Evolutionary conservation across 2,329 filamentous ascomycete species (phyloP), one percentile per base, ranked within the genome.

Genomic region (Helotiales sp.): DNA sequence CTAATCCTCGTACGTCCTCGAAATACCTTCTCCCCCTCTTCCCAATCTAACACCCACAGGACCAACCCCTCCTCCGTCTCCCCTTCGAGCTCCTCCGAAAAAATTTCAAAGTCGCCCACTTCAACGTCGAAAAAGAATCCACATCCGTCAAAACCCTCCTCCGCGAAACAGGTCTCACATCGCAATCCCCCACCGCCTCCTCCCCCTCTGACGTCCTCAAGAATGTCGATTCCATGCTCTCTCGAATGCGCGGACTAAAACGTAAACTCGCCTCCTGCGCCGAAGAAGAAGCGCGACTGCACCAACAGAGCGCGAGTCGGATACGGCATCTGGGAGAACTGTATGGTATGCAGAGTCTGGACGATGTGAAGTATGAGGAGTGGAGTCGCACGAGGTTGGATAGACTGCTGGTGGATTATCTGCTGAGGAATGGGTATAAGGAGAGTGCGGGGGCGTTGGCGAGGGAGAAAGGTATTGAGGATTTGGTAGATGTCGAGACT

Each of bases 61-160:
- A 99, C 77, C 95, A 98, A 86, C 91, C 95, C 3, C 91, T 98
- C 72, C 89, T 99, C 72, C 93, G 94, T 37, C 88, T 98, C 24
- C 96, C 96, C 20, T 91, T 95, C 80, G 96, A 98, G 78, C 91
- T 97, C 65, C 89, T 96, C 24, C 91, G 93, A 64, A 95, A 96
- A 79, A 98, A 97, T 81, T 96, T 98, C 81, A 96, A 97, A 75
- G 89, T 90, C 3, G 91, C 91, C 50, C 92, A 93, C 78, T 89
- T 91, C 76, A 84, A 87, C 70, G 87, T 93, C 78, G 92, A 95
- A 77, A 90, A 89, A 77, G 88, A 92, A 73, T 88, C 87, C 69
- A 84, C 85, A 20, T 83, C 84, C 58, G 80, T 93, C 70, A 88
- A 88, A 75, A 85, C 86, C 24, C 80, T 84, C 11, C 83, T 90